These are phyloP conservation scores for Alternaria conjuncta DNA, from an alignment of 2,329 filamentous ascomycete species.

Conservation along the genomic window DNA sequence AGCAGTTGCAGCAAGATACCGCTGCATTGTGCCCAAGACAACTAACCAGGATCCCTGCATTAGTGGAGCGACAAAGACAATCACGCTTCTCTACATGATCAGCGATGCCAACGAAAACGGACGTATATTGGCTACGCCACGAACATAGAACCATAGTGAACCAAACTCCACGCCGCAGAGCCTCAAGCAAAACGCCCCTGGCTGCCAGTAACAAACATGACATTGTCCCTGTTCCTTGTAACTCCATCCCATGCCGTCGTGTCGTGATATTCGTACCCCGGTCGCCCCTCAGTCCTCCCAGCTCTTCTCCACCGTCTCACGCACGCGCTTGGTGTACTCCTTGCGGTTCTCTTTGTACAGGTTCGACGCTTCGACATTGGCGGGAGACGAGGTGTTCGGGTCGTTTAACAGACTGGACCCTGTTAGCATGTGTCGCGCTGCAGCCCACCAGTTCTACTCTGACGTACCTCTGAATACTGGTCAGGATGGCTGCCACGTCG, in stretches of 20 bases:
- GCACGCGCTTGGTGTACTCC: constrained; percentile 93
- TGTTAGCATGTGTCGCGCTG: constrained; percentile 22
- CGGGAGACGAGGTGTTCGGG: constrained; percentile 96
- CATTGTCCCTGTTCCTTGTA: constrained; percentile 19
- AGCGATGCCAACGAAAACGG: not conserved
- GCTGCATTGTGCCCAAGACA: not conserved
- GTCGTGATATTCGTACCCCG: constrained; percentile 15
- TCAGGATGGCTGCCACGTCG: constrained; percentile 95
- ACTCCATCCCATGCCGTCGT: constrained; percentile 26
- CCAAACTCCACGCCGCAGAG: constrained; percentile 36
- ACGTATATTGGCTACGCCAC: constrained; percentile 13
- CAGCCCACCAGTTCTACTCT: not conserved
- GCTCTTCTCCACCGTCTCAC: constrained; percentile 98
- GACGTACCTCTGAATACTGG: constrained; percentile 90
- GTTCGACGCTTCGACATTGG: constrained; percentile 97
- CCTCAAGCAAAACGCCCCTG: constrained; percentile 14
- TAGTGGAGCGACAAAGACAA: not conserved
- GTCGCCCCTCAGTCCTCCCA: constrained; percentile 77
- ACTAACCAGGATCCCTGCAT: not conserved
- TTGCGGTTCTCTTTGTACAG: constrained; percentile 97
- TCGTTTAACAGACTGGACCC: constrained; percentile 83
- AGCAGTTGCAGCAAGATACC: not conserved
- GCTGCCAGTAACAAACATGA: constrained; percentile 14
- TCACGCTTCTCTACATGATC: not conserved
- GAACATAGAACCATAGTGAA: constrained; percentile 13